Percentiles rank a stretch among this genome's conserved stretches.
Evolutionary conservation across 768 basidiomycete species (phyloP).

Genomic region (Tricholoma hemisulphureum): DNA sequence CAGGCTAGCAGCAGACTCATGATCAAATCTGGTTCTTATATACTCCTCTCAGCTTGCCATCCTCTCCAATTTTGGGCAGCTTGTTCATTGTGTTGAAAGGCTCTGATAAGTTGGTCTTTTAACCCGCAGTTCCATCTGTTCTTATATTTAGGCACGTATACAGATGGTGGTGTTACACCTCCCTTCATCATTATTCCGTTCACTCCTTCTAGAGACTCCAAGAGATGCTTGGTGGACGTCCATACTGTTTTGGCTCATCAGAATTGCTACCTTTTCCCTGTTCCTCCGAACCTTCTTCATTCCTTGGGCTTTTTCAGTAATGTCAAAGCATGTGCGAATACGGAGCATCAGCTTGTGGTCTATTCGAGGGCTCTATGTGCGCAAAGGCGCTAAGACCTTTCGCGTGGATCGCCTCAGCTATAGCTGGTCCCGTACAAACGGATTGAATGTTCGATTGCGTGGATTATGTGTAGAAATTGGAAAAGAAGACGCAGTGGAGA

Average conservation of each 20-base stretch:
- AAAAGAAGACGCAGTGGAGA: constrained; percentile 23
- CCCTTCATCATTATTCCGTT: constrained; percentile 16
- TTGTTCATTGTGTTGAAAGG: not conserved
- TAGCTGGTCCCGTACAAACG: constrained; percentile 49
- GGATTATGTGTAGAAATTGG: constrained; percentile 56
- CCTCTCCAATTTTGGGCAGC: not conserved
- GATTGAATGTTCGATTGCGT: constrained; percentile 62
- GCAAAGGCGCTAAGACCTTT: constrained; percentile 51
- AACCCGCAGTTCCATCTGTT: not conserved
- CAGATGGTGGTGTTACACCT: constrained; percentile 2
- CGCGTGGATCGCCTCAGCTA: constrained; percentile 72
- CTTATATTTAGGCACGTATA: not conserved
- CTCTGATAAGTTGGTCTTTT: not conserved
- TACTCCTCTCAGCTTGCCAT: not conserved
- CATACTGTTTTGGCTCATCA: constrained; percentile 48
- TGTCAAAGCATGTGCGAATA: constrained; percentile 65
- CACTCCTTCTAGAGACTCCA: constrained; percentile 31
- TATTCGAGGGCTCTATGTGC: constrained; percentile 72
- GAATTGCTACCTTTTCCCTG: constrained; percentile 53
- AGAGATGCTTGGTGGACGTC: constrained; percentile 37
- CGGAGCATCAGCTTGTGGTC: constrained; percentile 76
- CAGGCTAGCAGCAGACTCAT: too few relatives aligned
- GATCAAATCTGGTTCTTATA: not conserved
- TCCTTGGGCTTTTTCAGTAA: constrained; percentile 58
- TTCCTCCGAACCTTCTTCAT: constrained; percentile 64